phyloP scores from a whole-genome alignment of 2,329 filamentous ascomycete species.

The Aspergillus brasiliensis region DNA sequence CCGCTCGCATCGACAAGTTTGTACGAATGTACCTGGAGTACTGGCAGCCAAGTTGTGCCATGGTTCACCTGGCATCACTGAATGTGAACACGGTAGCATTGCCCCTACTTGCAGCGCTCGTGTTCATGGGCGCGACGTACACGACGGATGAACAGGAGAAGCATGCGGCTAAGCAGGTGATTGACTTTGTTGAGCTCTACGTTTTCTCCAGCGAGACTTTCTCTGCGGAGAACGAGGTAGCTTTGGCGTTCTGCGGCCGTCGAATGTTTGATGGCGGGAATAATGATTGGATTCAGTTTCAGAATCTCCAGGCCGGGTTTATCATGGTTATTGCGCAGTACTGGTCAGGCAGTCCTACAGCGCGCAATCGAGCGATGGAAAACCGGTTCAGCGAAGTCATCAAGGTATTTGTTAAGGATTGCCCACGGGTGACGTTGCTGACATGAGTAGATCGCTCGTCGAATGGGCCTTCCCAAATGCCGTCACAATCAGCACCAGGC shows the following conservation, averaged over 20 bases:
- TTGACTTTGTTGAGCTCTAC: conserved; percentile 49
- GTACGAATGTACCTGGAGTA: conserved; percentile 47
- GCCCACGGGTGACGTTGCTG: not conserved
- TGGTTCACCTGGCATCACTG: conserved; percentile 48
- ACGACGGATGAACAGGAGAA: conserved; percentile 43
- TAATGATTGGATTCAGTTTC: conserved; percentile 40
- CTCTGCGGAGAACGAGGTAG: conserved; percentile 44
- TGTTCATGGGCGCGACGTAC: conserved; percentile 51
- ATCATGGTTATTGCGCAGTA: conserved; percentile 47
- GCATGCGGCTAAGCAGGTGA: conserved; percentile 39
- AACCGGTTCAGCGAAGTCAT: conserved; percentile 46
- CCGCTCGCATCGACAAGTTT: conserved; percentile 45
- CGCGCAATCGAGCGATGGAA: conserved; percentile 47
- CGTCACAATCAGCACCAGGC: conserved; percentile 43
- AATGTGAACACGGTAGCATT: conserved; percentile 39
- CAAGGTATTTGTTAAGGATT: conserved; percentile 32
- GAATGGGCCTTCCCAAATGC: conserved; percentile 40
- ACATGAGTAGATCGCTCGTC: conserved; percentile 38
- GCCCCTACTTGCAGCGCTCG: conserved; percentile 43
- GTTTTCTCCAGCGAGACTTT: conserved; percentile 48
- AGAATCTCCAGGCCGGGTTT: conserved; percentile 47
- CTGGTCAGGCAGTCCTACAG: conserved; percentile 44
- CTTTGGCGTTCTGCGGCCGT: conserved; percentile 32
- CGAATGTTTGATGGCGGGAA: conserved; percentile 23
- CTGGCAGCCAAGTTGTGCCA: conserved; percentile 49